Percentiles rank a stretch among this genome's conserved stretches.
Conservation (phyloP, 371 early-diverging fungal species). For the Apophysomyces sp. region DNA sequence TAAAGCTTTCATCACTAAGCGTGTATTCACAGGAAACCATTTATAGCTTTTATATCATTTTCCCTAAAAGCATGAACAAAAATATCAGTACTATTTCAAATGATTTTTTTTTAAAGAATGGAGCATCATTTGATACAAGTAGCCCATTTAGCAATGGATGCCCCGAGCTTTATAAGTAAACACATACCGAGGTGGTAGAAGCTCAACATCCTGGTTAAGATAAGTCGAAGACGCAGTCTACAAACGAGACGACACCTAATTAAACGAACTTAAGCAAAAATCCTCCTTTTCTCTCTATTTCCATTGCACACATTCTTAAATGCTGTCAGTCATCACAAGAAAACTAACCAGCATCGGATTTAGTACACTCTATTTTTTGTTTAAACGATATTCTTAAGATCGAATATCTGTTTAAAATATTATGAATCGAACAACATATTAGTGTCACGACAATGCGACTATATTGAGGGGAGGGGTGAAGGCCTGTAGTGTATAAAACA, state of each 20-base stretch:
- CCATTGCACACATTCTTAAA: background rate
- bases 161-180: background rate
- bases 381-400: too few species aligned
- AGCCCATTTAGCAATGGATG: background rate
- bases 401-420: too few species aligned
- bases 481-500: too few species aligned
- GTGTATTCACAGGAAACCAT: background rate
- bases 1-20: background rate
- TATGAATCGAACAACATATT: too few species aligned
- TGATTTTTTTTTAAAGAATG: background rate
- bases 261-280: background rate
- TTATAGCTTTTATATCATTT: background rate
- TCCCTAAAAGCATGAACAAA: background rate
- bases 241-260: background rate
- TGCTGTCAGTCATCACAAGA: background rate
- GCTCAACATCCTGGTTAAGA: background rate
- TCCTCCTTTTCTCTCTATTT: background rate
- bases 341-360: too few species aligned
- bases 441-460: too few species aligned
- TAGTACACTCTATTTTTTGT: background rate
- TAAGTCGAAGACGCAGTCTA: background rate
- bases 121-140: background rate
- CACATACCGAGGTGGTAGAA: background rate
- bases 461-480: too few species aligned
- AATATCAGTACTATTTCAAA: background rate